Conservation (phyloP, 2,329 filamentous ascomycete genomes). For the Aspergillaceae sp. region DNA sequence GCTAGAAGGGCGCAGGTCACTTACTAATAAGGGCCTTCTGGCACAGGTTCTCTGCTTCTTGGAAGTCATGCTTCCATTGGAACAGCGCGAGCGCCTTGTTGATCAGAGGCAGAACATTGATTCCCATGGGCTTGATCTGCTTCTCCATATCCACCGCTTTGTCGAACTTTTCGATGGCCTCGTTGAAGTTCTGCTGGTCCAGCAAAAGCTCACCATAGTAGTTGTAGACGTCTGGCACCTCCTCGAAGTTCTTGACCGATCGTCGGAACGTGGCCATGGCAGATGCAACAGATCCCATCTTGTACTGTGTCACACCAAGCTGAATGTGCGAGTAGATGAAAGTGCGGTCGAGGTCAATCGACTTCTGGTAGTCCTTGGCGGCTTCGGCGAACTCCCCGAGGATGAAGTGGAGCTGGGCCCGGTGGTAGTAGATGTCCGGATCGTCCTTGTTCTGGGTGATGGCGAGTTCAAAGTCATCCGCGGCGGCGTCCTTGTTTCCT, state of each 20-base stretch:
- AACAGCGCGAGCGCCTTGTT: slow-evolving; percentile 97
- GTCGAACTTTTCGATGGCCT: slow-evolving; percentile 97
- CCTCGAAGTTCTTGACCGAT: slow-evolving; percentile 97
- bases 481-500: slow-evolving; percentile 78
- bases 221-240: slow-evolving; percentile 97
- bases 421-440: slow-evolving; percentile 98
- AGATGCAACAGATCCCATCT: slow-evolving; percentile 96
- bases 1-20: slow-evolving; percentile 28
- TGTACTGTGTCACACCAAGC: slow-evolving; percentile 97
- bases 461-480: slow-evolving; percentile 78
- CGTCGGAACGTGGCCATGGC: slow-evolving; percentile 97
- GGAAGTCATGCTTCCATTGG: slow-evolving; percentile 97
- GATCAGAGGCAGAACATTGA: slow-evolving; percentile 95
- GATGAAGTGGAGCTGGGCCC: slow-evolving; percentile 96
- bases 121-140: slow-evolving; percentile 81
- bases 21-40: slow-evolving; percentile 94
- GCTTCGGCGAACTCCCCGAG: slow-evolving; percentile 87
- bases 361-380: slow-evolving; percentile 98
- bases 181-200: slow-evolving; percentile 89
- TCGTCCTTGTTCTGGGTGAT: slow-evolving; percentile 77
- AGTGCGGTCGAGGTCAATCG: slow-evolving; percentile 86
- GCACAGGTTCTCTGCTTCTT: slow-evolving; percentile 90
- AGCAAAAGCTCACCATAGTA: slow-evolving; percentile 97
- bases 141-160: slow-evolving; percentile 99
- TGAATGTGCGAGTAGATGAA: slow-evolving; percentile 99